Percentiles rank a stretch among this genome's conserved stretches.
Conservation (phyloP, 306 rosid genomes). For the Lathyrus oleraceus region DNA sequence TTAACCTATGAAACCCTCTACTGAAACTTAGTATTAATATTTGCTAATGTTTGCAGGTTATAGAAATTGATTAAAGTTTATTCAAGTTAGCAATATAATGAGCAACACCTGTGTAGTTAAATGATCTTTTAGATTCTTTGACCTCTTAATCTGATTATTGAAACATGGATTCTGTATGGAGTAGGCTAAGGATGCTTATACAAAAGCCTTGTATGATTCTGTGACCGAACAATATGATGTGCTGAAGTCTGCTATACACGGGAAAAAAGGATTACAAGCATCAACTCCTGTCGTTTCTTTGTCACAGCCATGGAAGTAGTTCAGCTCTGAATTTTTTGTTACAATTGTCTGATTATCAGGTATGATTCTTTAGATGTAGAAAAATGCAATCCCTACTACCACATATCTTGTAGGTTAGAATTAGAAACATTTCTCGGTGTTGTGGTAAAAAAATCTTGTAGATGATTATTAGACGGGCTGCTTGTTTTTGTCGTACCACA, state of each 20-base stretch:
- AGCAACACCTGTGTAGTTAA: constrained; percentile 2
- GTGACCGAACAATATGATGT: constrained; percentile 78
- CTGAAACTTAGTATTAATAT: constrained; percentile 5
- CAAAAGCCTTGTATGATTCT: constrained; percentile 58
- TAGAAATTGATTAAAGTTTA: constrained; percentile 22
- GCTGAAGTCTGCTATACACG: constrained; percentile 73
- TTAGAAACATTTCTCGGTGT: constrained; percentile 3
- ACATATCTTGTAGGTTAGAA: constrained; percentile 22
- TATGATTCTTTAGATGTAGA: constrained; percentile 30
- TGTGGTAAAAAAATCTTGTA: neutral
- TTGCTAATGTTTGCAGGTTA: constrained; percentile 7
- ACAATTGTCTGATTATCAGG: constrained; percentile 46
- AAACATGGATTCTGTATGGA: constrained; percentile 35
- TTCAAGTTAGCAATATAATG: neutral
- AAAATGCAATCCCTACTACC: constrained; percentile 15
- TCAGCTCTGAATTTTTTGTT: constrained; percentile 30
- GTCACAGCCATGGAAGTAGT: constrained; percentile 89
- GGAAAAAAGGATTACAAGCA: constrained; percentile 64
- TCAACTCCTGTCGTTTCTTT: constrained; percentile 65
- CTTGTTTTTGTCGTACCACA: constrained; percentile 21
- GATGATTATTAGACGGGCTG: constrained; percentile 7
- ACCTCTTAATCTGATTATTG: constrained; percentile 28
- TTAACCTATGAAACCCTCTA: constrained; percentile 12
- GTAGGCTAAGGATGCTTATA: constrained; percentile 73
- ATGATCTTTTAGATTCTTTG: constrained; percentile 23